Evolutionary conservation across 768 basidiomycete genomes (phyloP), one percentile per base, ranked within the genome.

Genomic region (Lentinula boryana): DNA sequence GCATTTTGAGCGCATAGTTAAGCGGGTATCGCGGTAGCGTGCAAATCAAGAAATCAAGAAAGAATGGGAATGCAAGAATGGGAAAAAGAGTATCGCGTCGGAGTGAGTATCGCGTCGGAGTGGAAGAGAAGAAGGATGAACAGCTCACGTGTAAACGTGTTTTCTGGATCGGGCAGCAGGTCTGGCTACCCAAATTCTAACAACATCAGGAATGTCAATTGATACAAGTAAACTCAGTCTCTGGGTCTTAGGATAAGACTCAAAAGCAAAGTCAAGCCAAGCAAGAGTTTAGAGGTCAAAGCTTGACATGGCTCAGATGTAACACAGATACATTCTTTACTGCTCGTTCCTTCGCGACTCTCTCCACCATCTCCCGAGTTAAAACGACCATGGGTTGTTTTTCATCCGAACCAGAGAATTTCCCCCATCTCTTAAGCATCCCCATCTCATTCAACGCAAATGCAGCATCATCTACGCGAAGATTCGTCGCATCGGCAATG

Each of bases 371-470:
- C 68, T 85, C 87, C 38, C 85, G 72, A 40, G 84, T 80, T 57
- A 91, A 74, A 38, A 83, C 79, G 6, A 89, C 71, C 57, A 77
- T 80, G 62, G 80, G 78, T 63, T 80, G 79, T 21, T 76, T 75
- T 6, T 43, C 55, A 21, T 43, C 27, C 23, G 23, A 61, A 18
- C 8, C 48, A 2, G 41, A 43, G 2, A 21, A 12, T 67, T 51
- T 61, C 61, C 53, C 73, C 56, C 82, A 69, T 43, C 79, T 75
- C 58, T 72, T 75, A 16, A 97, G 78, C 58, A 98, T 72, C 32
- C 94, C 93, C 62, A 90, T 88, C 69, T 95, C 93, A 60, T 90
- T 88, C 65, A 98, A 72, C 2, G 95, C 93, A 72, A 93, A 95
- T 0, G 93, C 89, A 0, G 87, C 84, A 70, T 98, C 96, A 59